Percentiles rank a stretch among this genome's conserved stretches.
Evolutionary conservation across 2,329 filamentous ascomycete species (phyloP).

Genomic region (Leptographium flavum): DNA sequence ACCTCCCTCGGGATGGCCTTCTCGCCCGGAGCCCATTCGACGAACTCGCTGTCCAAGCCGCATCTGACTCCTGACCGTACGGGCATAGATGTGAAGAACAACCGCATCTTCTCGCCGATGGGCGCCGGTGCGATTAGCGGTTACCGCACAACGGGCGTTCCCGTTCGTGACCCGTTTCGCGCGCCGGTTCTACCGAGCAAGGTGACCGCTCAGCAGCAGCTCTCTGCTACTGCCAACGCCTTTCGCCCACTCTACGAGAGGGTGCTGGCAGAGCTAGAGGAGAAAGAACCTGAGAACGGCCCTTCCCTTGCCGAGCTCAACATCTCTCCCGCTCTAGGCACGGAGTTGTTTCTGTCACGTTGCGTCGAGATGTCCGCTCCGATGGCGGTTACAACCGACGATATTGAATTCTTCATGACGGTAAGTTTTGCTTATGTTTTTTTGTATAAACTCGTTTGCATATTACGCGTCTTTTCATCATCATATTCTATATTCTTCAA

Average conservation of each 20-base stretch:
- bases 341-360: slow-evolving; percentile 29
- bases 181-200: slow-evolving; percentile 20
- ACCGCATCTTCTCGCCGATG: slow-evolving; percentile 14
- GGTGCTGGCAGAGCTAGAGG: slow-evolving; percentile 12
- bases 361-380: slow-evolving; percentile 26
- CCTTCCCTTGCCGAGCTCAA: slow-evolving; percentile 10
- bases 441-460: no score
- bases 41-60: slow-evolving; percentile 24
- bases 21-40: slow-evolving; percentile 42
- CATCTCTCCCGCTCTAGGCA: slow-evolving; percentile 26
- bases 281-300: slow-evolving; percentile 4
- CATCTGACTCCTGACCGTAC: slow-evolving; percentile 19
- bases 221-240: slow-evolving; percentile 49
- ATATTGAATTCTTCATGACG: slow-evolving; percentile 28
- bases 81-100: slow-evolving; percentile 17
- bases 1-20: slow-evolving; percentile 50
- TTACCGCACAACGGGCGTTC: slow-evolving; percentile 14
- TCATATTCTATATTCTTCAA: no score
- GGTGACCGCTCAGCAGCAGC: slow-evolving; percentile 26
- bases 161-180: slow-evolving; percentile 38
- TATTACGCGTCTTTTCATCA: no score
- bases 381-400: slow-evolving; percentile 17
- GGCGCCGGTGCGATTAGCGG: slow-evolving; percentile 9
- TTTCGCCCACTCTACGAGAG: slow-evolving; percentile 38
- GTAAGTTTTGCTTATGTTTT: no score